Percentiles rank a stretch among this genome's conserved stretches.
phyloP scores from a whole-genome alignment of 2,329 filamentous ascomycete genomes.

The Mollisiaceae sp. region DNA sequence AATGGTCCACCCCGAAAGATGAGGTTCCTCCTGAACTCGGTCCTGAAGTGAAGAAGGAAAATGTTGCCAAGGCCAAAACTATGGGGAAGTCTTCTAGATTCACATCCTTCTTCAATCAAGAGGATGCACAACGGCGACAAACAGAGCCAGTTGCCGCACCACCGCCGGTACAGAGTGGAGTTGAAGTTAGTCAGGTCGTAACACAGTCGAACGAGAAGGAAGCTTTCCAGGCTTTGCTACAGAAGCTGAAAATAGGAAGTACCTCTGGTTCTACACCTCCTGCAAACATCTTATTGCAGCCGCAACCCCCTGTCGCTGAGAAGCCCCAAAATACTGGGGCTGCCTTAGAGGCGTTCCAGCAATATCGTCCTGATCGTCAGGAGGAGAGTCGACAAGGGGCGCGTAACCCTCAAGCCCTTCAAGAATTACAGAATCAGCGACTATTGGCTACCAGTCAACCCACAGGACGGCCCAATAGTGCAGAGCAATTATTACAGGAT shows the following conservation, averaged over 20 bases:
- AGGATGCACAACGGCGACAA: constrained; percentile 54
- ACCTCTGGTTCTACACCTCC: constrained; percentile 49
- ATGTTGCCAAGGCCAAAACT: constrained; percentile 58
- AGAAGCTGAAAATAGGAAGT: constrained; percentile 71
- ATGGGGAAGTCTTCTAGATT: constrained; percentile 78
- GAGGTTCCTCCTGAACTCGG: constrained; percentile 47
- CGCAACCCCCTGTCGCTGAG: constrained; percentile 48
- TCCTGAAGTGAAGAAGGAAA: constrained; percentile 50
- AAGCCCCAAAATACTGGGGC: constrained; percentile 53
- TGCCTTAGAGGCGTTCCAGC: constrained; percentile 49
- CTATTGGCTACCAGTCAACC: constrained; percentile 46
- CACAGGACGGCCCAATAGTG: constrained; percentile 48
- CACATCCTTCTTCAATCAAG: constrained; percentile 76
- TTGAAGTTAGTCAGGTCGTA: constrained; percentile 26
- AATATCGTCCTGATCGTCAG: constrained; percentile 41
- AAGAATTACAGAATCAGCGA: constrained; percentile 58
- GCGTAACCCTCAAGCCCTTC: constrained; percentile 46
- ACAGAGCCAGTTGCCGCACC: constrained; percentile 54
- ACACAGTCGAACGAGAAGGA: constrained; percentile 69
- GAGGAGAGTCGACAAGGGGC: constrained; percentile 37
- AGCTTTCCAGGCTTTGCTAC: constrained; percentile 81
- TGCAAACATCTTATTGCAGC: constrained; percentile 42
- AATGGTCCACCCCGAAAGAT: constrained; percentile 56
- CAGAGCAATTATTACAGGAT: constrained; percentile 65
- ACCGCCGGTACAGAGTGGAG: constrained; percentile 34